phyloP scores from a whole-genome alignment of 257 asterid genomes.

The Datura wrightii region DNA sequence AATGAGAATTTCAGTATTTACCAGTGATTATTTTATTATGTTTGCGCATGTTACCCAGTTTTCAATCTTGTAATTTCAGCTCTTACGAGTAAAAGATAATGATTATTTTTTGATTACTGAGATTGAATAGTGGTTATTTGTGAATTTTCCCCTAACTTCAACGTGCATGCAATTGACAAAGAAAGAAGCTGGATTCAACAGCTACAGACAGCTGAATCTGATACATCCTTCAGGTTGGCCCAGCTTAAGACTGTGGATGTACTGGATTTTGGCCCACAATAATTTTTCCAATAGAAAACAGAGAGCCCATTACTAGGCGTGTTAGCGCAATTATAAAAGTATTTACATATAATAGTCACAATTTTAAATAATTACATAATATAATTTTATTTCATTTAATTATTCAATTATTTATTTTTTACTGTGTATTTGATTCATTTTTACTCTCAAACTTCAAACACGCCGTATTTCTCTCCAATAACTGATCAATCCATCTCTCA shows the following conservation, averaged over 20 bases:
- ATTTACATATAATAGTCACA: too few relatives aligned
- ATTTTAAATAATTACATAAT: too few relatives aligned
- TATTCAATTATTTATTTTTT: too few relatives aligned
- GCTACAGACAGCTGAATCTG: constrained; percentile 19
- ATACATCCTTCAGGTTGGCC: constrained; percentile 8
- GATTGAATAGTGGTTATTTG: background rate
- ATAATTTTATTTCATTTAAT: too few relatives aligned
- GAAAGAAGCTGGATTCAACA: background rate
- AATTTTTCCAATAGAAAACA: background rate
- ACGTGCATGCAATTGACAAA: background rate
- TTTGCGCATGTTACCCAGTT: too few relatives aligned
- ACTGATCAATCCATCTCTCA: too few relatives aligned
- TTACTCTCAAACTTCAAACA: too few relatives aligned
- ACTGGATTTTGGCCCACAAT: background rate
- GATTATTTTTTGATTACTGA: background rate
- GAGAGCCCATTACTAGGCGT: background rate
- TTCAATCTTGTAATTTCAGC: background rate
- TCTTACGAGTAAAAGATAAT: background rate
- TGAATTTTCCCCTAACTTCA: background rate
- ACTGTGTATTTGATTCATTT: too few relatives aligned
- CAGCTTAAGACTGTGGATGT: constrained; percentile 1
- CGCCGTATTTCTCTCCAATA: too few relatives aligned
- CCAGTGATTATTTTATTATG: background rate
- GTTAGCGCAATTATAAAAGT: too few relatives aligned
- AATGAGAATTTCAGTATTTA: background rate